Evolutionary conservation across 805 yeast genomes (phyloP).

Genomic region (Ogataea trehaloabstinens): DNA sequence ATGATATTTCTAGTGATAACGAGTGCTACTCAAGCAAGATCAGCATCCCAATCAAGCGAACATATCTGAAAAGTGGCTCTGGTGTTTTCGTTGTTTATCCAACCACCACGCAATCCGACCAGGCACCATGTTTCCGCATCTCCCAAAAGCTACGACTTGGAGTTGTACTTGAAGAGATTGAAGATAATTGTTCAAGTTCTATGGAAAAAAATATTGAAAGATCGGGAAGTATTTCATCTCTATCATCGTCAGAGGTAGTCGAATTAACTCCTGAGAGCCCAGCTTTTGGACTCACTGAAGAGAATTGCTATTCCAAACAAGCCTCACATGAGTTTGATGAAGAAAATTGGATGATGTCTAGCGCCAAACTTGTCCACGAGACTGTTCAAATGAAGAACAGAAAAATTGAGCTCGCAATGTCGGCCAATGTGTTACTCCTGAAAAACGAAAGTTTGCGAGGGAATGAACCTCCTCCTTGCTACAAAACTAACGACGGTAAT

Average conservation of each 20-base stretch:
- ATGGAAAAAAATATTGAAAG: conserved; percentile 1
- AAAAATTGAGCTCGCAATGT: conserved; percentile 25
- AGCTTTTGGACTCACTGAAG: neutral
- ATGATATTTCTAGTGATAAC: conserved; percentile 3
- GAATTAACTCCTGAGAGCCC: conserved; percentile 2
- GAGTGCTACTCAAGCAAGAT: conserved; percentile 6
- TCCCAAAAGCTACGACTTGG: conserved; percentile 19
- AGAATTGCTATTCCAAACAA: conserved; percentile 1
- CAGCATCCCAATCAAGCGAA: conserved; percentile 6
- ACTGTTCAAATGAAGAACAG: conserved; percentile 1
- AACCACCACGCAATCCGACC: conserved; percentile 13
- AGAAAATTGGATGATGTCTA: conserved; percentile 18
- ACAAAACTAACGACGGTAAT: no score
- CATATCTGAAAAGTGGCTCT: conserved; percentile 6
- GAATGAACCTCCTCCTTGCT: conserved; percentile 21
- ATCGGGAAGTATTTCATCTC: conserved; percentile 4
- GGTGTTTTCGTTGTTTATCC: conserved; percentile 19
- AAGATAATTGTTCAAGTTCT: neutral
- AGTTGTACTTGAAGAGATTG: conserved; percentile 9
- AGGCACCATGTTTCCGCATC: conserved; percentile 19
- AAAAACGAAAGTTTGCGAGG: conserved; percentile 22
- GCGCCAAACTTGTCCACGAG: conserved; percentile 22
- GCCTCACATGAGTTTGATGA: conserved; percentile 11
- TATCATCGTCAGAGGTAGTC: conserved; percentile 7
- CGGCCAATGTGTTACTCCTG: conserved; percentile 18